Evolutionary conservation across 1,139 yeast genomes (phyloP).

Genomic region (Saccharomycopsis hybrid): DNA sequence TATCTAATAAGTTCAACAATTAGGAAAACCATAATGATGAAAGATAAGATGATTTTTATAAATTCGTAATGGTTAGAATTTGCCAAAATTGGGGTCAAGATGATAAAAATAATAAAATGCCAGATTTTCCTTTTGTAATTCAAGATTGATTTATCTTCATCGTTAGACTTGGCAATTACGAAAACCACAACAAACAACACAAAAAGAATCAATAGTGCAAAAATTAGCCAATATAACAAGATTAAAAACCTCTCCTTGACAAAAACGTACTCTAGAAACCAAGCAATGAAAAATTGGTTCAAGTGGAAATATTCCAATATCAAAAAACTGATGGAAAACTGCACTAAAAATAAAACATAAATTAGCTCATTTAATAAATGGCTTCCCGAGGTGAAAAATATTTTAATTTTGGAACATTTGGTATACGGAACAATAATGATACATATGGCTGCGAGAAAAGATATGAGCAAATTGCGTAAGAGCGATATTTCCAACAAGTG

Average conservation of each 20-base stretch:
- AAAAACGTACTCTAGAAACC: constrained; percentile 14
- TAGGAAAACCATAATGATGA: constrained; percentile 42
- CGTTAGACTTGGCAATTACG: neutral
- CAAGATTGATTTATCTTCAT: constrained; percentile 23
- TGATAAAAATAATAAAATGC: constrained; percentile 41
- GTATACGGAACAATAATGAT: neutral
- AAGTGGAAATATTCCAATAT: constrained; percentile 10
- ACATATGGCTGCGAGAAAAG: constrained; percentile 1
- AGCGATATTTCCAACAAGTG: neutral
- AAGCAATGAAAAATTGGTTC: constrained; percentile 7
- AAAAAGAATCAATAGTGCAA: constrained; percentile 6
- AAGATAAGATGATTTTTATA: constrained; percentile 39
- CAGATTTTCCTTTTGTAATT: constrained; percentile 46
- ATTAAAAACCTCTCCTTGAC: neutral
- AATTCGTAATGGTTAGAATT: constrained; percentile 33
- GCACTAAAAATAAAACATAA: constrained; percentile 1
- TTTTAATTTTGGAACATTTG: neutral
- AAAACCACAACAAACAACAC: neutral
- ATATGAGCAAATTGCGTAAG: constrained; percentile 3
- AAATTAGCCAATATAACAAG: constrained; percentile 9
- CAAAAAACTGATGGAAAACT: constrained; percentile 6
- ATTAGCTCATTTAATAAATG: neutral
- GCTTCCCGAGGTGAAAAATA: neutral
- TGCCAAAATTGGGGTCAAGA: constrained; percentile 35
- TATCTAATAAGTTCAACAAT: constrained; percentile 50